A percentile compares a stretch with the other conserved stretches of the same genome.
phyloP scores from a whole-genome alignment of 2,329 filamentous ascomycete species.

The Beauveria sp. region DNA sequence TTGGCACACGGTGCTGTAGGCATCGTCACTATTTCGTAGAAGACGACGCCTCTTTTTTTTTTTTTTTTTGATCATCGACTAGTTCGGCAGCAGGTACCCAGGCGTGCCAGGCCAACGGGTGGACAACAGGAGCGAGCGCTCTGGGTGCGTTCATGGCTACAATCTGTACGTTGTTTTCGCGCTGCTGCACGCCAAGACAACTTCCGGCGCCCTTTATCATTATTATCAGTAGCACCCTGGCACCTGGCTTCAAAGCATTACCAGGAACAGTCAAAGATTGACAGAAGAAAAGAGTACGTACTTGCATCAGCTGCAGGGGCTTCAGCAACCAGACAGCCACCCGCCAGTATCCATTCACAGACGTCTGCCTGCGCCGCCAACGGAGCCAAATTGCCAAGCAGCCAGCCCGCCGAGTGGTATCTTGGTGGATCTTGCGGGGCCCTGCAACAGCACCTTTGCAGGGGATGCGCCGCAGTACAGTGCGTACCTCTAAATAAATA shows the following conservation, averaged over 20 bases:
- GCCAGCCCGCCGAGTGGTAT: slow-evolving; percentile 1
- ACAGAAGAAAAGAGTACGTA: too few relatives aligned
- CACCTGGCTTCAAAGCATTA: too few relatives aligned
- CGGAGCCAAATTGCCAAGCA: neutral
- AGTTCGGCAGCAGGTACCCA: neutral
- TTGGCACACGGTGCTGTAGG: neutral
- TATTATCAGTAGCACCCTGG: neutral
- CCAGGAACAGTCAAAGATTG: too few relatives aligned
- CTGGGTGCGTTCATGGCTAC: too few relatives aligned
- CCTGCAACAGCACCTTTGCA: neutral
- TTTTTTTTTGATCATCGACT: neutral
- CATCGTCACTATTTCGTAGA: neutral
- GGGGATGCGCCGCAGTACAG: neutral
- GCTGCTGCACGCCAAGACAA: slow-evolving; percentile 2
- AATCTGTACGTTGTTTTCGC: too few relatives aligned
- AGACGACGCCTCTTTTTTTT: neutral
- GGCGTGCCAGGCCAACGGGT: too few relatives aligned
- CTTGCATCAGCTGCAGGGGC: too few relatives aligned
- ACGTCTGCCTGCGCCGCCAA: neutral
- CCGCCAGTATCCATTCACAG: neutral
- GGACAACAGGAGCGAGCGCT: too few relatives aligned
- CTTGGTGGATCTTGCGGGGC: neutral
- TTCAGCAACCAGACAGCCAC: neutral
- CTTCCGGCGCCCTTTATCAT: neutral
- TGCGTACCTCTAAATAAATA: neutral